These are phyloP conservation scores for Starmerella roubikii DNA, from an alignment of 805 yeast genomes.

Conservation along the genomic window DNA sequence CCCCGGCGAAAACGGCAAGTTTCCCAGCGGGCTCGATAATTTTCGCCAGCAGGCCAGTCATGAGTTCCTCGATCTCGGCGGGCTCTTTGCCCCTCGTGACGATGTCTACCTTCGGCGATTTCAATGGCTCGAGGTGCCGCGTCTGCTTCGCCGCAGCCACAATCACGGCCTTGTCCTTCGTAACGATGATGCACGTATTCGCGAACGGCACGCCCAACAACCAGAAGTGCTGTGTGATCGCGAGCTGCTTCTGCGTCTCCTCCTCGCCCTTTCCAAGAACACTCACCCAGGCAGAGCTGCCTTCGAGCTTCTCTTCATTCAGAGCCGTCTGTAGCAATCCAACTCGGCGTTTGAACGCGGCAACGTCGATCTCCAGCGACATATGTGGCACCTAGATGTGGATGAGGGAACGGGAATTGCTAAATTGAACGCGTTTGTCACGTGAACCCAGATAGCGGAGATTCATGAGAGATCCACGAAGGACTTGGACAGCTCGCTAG, in stretches of 20 bases:
- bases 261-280: constrained; percentile 78
- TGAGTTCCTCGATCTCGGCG: constrained; percentile 56
- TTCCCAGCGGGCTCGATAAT: constrained; percentile 27
- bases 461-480: too few relatives aligned
- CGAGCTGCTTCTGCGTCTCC: constrained; percentile 78
- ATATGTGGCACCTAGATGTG: too few relatives aligned
- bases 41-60: constrained; percentile 38
- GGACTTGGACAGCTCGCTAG: too few relatives aligned
- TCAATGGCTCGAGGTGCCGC: constrained; percentile 53
- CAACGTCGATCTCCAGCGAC: constrained; percentile 22
- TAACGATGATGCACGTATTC: constrained; percentile 64
- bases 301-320: constrained; percentile 27
- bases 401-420: too few relatives aligned
- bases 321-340: constrained; percentile 22
- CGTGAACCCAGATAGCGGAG: too few relatives aligned
- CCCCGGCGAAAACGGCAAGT: constrained; percentile 62
- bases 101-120: constrained; percentile 36
- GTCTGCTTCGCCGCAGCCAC: constrained; percentile 79
- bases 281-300: constrained; percentile 42
- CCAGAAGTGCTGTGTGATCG: constrained; percentile 76
- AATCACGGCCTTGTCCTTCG: constrained; percentile 44
- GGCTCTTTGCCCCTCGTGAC: constrained; percentile 73
- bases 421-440: too few relatives aligned
- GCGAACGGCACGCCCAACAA: constrained; percentile 88
- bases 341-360: constrained; percentile 25